These are phyloP conservation scores for Diaporthe destruens DNA, from an alignment of 2,329 filamentous ascomycete genomes.

Conservation along the genomic window DNA sequence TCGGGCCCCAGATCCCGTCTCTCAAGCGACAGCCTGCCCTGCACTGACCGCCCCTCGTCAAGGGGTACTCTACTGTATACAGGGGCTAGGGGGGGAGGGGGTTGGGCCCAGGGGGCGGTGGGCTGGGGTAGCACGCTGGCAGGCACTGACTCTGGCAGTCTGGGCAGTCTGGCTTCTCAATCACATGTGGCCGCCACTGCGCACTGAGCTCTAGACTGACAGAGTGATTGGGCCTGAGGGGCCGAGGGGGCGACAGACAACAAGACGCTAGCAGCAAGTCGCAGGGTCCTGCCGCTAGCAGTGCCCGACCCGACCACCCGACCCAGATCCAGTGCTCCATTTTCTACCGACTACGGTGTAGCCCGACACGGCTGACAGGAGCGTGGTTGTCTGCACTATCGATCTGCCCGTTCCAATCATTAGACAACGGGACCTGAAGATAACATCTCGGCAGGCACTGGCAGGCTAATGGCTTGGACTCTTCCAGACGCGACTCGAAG, in stretches of 20 bases:
- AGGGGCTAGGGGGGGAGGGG: background rate
- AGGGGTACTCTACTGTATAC: background rate
- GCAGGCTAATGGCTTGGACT: background rate
- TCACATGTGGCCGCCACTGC: conserved; percentile 16
- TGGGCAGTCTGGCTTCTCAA: background rate
- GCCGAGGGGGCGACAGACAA: background rate
- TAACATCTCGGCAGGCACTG: conserved; percentile 22
- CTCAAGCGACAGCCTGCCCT: conserved; percentile 27
- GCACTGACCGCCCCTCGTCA: conserved; percentile 29
- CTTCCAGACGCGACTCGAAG: background rate
- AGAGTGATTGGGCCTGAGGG: background rate
- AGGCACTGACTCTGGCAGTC: conserved; percentile 5
- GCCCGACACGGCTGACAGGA: too few relatives aligned
- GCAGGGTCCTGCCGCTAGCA: conserved; percentile 28
- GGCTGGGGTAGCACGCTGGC: background rate
- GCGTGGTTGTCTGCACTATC: background rate
- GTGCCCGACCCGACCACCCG: too few relatives aligned
- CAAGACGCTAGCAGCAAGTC: background rate
- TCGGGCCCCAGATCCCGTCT: conserved; percentile 1
- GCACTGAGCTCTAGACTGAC: conserved; percentile 1
- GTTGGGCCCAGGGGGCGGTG: background rate
- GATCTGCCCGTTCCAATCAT: background rate
- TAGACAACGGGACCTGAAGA: background rate
- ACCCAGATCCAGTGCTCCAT: background rate
- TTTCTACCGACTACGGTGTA: background rate